Evolutionary conservation across 805 yeast genomes (phyloP).

Genomic region (Torulaspora microellipsoides): DNA sequence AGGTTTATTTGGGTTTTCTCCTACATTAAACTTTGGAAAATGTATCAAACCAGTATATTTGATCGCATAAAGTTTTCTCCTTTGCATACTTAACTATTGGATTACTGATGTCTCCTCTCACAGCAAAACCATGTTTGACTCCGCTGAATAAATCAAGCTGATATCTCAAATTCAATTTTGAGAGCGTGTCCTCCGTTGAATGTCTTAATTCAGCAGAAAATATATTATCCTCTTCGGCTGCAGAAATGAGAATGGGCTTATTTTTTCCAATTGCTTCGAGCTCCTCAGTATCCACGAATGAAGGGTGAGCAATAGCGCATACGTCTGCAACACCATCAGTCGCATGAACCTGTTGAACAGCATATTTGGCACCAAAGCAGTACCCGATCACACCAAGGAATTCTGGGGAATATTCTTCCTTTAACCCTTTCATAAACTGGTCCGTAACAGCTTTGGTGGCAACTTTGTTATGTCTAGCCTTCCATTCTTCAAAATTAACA

Average conservation of each 20-base stretch:
- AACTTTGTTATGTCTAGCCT: slow-evolving; percentile 46
- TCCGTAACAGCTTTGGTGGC: slow-evolving; percentile 46
- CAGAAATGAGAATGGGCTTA: slow-evolving; percentile 62
- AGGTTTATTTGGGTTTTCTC: no score
- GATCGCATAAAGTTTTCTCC: slow-evolving; percentile 53
- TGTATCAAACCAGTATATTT: slow-evolving; percentile 32
- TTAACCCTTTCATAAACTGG: slow-evolving; percentile 43
- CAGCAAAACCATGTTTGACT: slow-evolving; percentile 72
- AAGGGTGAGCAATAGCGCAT: slow-evolving; percentile 83
- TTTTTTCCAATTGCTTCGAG: slow-evolving; percentile 47
- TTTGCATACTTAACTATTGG: slow-evolving; percentile 58
- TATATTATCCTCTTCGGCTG: slow-evolving; percentile 66
- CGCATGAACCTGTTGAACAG: slow-evolving; percentile 44
- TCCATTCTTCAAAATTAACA: slow-evolving; percentile 44
- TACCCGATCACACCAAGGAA: slow-evolving; percentile 64
- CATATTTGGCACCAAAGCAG: slow-evolving; percentile 80
- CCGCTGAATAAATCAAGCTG: slow-evolving; percentile 60
- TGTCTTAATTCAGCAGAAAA: slow-evolving; percentile 64
- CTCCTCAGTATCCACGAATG: slow-evolving; percentile 62
- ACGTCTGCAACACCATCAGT: slow-evolving; percentile 43
- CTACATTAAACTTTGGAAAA: no score
- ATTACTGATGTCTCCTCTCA: slow-evolving; percentile 61
- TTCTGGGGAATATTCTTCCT: slow-evolving; percentile 41
- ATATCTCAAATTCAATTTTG: slow-evolving; percentile 50
- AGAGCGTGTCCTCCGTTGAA: slow-evolving; percentile 54